A percentile compares a stretch with the other conserved stretches of the same genome.
These are phyloP conservation scores for Chloris gayana DNA, from an alignment of 176 grass and related monocot species.

Conservation along the genomic window DNA sequence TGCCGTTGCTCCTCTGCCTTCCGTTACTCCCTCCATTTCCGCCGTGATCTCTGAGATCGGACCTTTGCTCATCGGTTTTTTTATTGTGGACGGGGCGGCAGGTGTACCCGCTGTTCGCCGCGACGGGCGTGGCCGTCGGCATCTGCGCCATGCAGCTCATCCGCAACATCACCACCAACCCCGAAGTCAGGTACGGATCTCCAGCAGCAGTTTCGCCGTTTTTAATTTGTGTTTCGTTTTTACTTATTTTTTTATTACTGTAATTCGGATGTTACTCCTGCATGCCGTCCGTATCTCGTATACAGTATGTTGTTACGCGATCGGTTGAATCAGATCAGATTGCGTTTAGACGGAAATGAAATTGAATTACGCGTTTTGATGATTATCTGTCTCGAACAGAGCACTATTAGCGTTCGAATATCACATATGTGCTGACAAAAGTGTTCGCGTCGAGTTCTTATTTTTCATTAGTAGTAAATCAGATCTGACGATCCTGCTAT, in stretches of 20 bases:
- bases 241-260: not conserved
- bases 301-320: not conserved
- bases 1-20: not conserved
- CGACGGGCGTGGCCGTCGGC: constrained; percentile 53
- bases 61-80: too few species aligned
- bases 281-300: not conserved
- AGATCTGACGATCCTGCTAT: not conserved
- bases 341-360: not conserved
- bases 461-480: not conserved
- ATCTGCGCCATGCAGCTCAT: constrained; percentile 61
- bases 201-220: not conserved
- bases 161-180: constrained; percentile 70
- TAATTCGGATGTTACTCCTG: not conserved
- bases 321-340: not conserved
- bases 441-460: too few species aligned
- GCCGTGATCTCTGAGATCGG: not conserved
- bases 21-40: not conserved
- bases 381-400: not conserved
- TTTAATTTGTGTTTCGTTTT: not conserved
- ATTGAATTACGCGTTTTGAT: not conserved
- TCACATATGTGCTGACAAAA: too few species aligned
- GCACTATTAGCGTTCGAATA: not conserved
- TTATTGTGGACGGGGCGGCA: too few species aligned
- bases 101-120: constrained; percentile 64
- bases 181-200: constrained; percentile 33